Conservation (phyloP, 2,329 filamentous ascomycete genomes). For the Trichoderma sp. region DNA sequence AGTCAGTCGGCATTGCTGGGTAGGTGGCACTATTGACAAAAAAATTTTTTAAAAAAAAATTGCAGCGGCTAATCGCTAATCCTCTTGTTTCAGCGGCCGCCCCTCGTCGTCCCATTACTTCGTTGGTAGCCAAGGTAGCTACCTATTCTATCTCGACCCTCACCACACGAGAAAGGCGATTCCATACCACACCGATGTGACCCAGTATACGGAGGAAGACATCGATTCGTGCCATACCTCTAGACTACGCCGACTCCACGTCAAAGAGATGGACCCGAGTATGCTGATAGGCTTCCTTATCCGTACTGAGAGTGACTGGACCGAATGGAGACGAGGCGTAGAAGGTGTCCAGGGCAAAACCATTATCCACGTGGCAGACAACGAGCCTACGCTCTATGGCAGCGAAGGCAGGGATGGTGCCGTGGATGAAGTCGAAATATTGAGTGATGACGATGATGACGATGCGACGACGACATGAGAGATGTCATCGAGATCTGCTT, state of each 20-base stretch:
- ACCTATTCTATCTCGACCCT: conserved; percentile 93
- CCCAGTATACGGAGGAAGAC: conserved; percentile 66
- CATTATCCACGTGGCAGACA: conserved; percentile 79
- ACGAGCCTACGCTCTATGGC: conserved; percentile 56
- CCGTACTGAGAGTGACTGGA: conserved; percentile 76
- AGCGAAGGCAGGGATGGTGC: conserved; percentile 63
- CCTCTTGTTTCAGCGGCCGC: conserved; percentile 63
- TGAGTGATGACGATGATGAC: conserved; percentile 62
- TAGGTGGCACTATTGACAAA: conserved; percentile 40
- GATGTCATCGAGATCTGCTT: not conserved
- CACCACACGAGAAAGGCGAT: conserved; percentile 79
- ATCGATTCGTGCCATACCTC: conserved; percentile 83
- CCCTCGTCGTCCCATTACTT: conserved; percentile 79
- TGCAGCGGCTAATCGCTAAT: not conserved
- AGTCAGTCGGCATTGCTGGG: conserved; percentile 96
- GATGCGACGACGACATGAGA: conserved; percentile 36
- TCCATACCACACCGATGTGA: conserved; percentile 54
- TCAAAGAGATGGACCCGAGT: conserved; percentile 94
- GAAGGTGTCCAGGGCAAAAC: conserved; percentile 74
- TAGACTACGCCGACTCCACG: conserved; percentile 74
- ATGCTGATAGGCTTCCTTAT: conserved; percentile 97
- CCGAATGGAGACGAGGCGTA: conserved; percentile 73
- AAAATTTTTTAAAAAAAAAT: no score
- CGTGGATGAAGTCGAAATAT: conserved; percentile 83
- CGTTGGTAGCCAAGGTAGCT: conserved; percentile 60